phyloP scores from a whole-genome alignment of 148 eudicot genomes.

The Nepenthes mirabilis region DNA sequence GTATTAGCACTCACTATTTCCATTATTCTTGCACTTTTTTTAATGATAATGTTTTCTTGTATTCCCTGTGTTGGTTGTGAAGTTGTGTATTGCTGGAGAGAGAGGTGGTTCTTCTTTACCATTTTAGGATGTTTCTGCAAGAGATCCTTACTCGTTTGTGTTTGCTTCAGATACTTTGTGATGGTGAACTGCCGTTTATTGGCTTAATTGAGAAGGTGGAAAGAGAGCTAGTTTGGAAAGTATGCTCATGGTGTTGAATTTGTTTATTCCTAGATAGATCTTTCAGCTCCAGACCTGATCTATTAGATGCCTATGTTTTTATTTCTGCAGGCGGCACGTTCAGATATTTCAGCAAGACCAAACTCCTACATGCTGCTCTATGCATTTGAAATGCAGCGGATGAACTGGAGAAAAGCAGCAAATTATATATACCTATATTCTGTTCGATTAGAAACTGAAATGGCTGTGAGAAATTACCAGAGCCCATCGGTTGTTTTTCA shows the following conservation, averaged over 20 bases:
- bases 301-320: constrained; percentile 1
- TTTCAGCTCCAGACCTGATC: neutral
- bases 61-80: too few species aligned
- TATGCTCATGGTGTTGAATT: constrained; percentile 9
- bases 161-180: constrained; percentile 61
- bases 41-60: too few species aligned
- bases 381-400: constrained; percentile 90
- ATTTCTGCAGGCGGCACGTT: constrained; percentile 63
- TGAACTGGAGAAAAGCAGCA: constrained; percentile 95
- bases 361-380: constrained; percentile 80
- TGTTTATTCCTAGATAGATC: neutral
- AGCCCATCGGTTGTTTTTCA: constrained; percentile 50
- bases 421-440: constrained; percentile 70
- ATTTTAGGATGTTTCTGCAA: neutral
- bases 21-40: too few species aligned
- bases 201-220: constrained; percentile 82
- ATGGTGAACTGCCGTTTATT: constrained; percentile 76
- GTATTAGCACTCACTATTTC: too few species aligned
- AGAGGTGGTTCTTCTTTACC: too few species aligned
- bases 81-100: too few species aligned
- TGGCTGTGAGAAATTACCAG: constrained; percentile 36
- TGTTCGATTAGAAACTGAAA: constrained; percentile 45
- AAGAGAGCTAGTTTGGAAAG: constrained; percentile 94
- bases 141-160: neutral
- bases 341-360: constrained; percentile 62